Base-by-base conservation (phyloP, 305 asterid genomes). In the Galium porrigens region DNA sequence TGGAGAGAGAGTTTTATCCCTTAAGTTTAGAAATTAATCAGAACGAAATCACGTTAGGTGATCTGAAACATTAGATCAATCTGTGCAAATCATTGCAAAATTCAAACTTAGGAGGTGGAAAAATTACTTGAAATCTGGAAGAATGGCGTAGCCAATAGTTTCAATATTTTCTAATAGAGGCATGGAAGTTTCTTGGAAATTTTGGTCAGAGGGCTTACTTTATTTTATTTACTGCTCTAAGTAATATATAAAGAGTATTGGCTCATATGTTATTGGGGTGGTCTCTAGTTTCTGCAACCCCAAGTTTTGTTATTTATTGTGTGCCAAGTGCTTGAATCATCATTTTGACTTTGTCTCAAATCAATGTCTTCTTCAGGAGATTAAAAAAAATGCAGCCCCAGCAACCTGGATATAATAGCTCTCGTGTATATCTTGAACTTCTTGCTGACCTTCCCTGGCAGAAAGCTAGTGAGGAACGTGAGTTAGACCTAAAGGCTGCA, bases 321-420 rank as follows among this genome's bases (percentile, higher is more conserved):
- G 53, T 39, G 37, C 20, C 14, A 25, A 27, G 12, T 52, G 34
- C 17, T 20, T 51, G 44, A 56, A n/a, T 27, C 27, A 42, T 51
- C 37, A 44, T 56, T 67, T 73, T 41, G 60, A 72, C 15, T 68
- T 64, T 77, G 61, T 39, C 53, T 59, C 58, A 74, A 78, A 74
- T 67, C 44, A 6, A 12, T 52, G 25, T 52, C 52, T 79, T 33
- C 77, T 61, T 53, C 92, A 90, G 97, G 97, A 82, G 91, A 77
- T 86, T 94, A 63, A 94, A 94, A 77, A 94, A 94, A 80, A 94
- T 94, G 96, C 99, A 94, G 86, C 94, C 94, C 57, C 97, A 87
- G 80, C 97, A 90, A 77, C 99, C 96, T 75, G 97, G 97, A 68
- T 94, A 94, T 76, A 89, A 81, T 78, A 90, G 96, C 78, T 87